These are phyloP conservation scores for Monascus purpureus DNA, from an alignment of 495 filamentous ascomycete species.

Conservation along the genomic window DNA sequence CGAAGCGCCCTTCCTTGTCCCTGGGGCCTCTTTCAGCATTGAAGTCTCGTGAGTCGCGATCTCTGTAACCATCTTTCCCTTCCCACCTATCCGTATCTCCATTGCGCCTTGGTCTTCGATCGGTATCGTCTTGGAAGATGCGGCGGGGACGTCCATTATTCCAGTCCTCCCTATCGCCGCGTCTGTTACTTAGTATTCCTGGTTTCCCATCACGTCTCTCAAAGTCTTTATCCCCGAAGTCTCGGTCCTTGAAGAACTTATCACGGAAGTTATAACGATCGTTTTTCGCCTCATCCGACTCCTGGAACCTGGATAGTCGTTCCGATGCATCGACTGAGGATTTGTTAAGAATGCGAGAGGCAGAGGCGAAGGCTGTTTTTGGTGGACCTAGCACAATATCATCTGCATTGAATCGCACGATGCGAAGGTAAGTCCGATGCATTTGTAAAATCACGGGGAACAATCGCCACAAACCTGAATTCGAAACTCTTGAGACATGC, in stretches of 20 bases:
- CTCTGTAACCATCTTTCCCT: slow-evolving; percentile 25
- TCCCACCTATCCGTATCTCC: slow-evolving; percentile 52
- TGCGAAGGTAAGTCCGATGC: neutral
- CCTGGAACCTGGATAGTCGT: slow-evolving; percentile 29
- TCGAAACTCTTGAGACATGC: slow-evolving; percentile 48
- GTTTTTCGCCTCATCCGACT: slow-evolving; percentile 36
- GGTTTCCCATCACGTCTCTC: slow-evolving; percentile 27
- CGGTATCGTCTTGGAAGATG: slow-evolving; percentile 40
- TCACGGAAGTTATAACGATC: slow-evolving; percentile 51
- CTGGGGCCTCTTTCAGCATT: slow-evolving; percentile 28
- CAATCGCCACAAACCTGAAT: slow-evolving; percentile 30
- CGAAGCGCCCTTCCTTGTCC: slow-evolving; percentile 36
- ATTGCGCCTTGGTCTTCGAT: slow-evolving; percentile 38
- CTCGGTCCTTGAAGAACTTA: slow-evolving; percentile 33
- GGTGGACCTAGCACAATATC: slow-evolving; percentile 85
- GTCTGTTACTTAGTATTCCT: slow-evolving; percentile 26
- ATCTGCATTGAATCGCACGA: slow-evolving; percentile 40
- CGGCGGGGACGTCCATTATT: slow-evolving; percentile 40
- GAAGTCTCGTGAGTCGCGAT: slow-evolving; percentile 34
- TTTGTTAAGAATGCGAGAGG: slow-evolving; percentile 46
- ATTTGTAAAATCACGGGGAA: slow-evolving; percentile 1
- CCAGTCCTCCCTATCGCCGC: slow-evolving; percentile 45
- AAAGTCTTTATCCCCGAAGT: slow-evolving; percentile 28
- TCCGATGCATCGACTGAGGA: slow-evolving; percentile 37
- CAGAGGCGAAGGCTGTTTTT: slow-evolving; percentile 73